Conservation (phyloP, 2,329 filamentous ascomycete genomes). For the Epichloe uncinata region DNA sequence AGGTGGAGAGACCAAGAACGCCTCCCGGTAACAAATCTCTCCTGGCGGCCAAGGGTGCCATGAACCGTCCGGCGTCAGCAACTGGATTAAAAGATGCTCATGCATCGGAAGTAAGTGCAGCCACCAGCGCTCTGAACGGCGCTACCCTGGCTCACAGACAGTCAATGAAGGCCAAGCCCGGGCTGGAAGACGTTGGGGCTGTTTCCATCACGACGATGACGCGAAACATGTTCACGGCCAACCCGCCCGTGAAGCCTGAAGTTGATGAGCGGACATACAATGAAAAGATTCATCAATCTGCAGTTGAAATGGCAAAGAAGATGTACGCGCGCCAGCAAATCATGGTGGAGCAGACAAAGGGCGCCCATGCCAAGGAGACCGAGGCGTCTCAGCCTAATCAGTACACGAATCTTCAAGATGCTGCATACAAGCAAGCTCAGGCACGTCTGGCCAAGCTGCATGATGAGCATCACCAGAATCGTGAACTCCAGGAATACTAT, state of each 20-base stretch:
- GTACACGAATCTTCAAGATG: slow-evolving; percentile 61
- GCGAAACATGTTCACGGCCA: slow-evolving; percentile 64
- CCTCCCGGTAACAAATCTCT: slow-evolving; percentile 50
- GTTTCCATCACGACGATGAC: slow-evolving; percentile 54
- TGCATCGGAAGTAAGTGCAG: slow-evolving; percentile 26
- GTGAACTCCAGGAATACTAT: slow-evolving; percentile 65
- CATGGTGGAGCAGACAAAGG: slow-evolving; percentile 37
- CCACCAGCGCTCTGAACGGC: slow-evolving; percentile 58
- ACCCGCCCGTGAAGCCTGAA: slow-evolving; percentile 59
- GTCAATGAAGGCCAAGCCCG: slow-evolving; percentile 28
- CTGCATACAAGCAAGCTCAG: slow-evolving; percentile 73
- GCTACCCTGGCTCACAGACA: slow-evolving; percentile 53
- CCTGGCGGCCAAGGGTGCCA: slow-evolving; percentile 64
- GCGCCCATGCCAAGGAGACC: slow-evolving; percentile 20
- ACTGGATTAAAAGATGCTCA: slow-evolving; percentile 5
- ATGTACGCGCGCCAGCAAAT: slow-evolving; percentile 66
- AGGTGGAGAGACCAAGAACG: slow-evolving; percentile 9
- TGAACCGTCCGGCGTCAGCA: slow-evolving; percentile 22
- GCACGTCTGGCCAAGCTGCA: slow-evolving; percentile 73
- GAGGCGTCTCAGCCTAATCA: slow-evolving; percentile 34
- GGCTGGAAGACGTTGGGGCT: slow-evolving; percentile 49
- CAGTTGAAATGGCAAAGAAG: slow-evolving; percentile 76
- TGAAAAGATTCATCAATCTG: slow-evolving; percentile 66
- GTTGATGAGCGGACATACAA: slow-evolving; percentile 59
- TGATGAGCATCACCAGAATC: slow-evolving; percentile 49